A percentile compares a stretch with the other conserved stretches of the same genome.
Conservation (phyloP, 768 basidiomycete species). For the Kwoniella botswanensis region DNA sequence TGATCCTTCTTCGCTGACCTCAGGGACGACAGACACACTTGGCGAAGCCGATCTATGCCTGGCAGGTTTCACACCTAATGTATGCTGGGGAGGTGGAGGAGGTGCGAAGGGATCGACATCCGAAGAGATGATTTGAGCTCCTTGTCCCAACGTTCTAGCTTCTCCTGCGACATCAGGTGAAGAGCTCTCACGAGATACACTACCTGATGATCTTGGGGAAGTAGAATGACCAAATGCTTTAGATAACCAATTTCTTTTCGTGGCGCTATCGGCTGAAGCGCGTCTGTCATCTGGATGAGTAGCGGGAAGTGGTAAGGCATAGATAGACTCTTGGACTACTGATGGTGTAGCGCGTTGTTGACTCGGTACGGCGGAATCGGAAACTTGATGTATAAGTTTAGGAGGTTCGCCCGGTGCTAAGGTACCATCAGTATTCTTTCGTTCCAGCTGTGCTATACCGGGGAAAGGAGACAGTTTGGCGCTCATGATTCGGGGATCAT, state of each 20-base stretch:
- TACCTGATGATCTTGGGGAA: slow-evolving; percentile 39
- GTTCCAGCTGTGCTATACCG: slow-evolving; percentile 73
- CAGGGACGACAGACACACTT: slow-evolving; percentile 48
- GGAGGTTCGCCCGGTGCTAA: slow-evolving; percentile 19
- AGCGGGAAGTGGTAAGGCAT: slow-evolving; percentile 37
- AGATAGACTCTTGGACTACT: slow-evolving; percentile 31
- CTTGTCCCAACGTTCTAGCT: slow-evolving; percentile 14
- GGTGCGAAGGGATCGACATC: slow-evolving; percentile 73
- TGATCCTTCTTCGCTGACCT: slow-evolving; percentile 48
- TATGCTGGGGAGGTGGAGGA: slow-evolving; percentile 61
- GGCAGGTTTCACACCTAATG: slow-evolving; percentile 70
- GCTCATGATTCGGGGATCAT: slow-evolving; percentile 74
- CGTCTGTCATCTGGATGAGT: slow-evolving; percentile 17
- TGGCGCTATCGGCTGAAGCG: slow-evolving; percentile 42
- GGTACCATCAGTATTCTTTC: slow-evolving; percentile 20
- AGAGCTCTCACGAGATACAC: slow-evolving; percentile 39
- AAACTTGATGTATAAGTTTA: slow-evolving; percentile 48
- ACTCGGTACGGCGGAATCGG: slow-evolving; percentile 52
- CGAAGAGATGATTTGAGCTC: slow-evolving; percentile 59
- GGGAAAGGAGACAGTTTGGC: slow-evolving; percentile 89
- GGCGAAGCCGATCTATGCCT: slow-evolving; percentile 47
- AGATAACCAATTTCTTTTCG: slow-evolving; percentile 57
- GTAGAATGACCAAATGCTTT: slow-evolving; percentile 52
- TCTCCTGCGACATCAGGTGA: slow-evolving; percentile 13
- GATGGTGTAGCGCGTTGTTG: slow-evolving; percentile 30